Evolutionary conservation across 148 eudicot species (phyloP).

Genomic region (Dianthus caryophyllus): DNA sequence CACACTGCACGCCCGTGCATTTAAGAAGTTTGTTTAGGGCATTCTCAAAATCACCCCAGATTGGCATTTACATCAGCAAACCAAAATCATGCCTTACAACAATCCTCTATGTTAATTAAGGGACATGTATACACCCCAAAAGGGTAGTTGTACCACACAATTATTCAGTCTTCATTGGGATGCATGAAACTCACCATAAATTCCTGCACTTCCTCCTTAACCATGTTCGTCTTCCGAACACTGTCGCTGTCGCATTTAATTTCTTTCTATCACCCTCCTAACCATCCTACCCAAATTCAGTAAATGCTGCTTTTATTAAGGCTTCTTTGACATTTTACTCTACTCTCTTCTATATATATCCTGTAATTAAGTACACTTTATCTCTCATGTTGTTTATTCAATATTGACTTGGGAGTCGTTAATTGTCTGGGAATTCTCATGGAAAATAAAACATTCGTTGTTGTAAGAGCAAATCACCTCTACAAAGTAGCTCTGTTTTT

Average conservation of each 20-base stretch:
- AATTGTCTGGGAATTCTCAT: constrained; percentile 15
- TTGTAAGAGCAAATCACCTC: not conserved
- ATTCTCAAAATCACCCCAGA: constrained; percentile 5
- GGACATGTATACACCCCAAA: constrained; percentile 13
- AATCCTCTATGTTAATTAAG: not conserved
- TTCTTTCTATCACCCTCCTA: constrained; percentile 16
- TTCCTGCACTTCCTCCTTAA: constrained; percentile 25
- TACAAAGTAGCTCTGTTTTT: constrained; percentile 9
- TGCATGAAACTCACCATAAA: constrained; percentile 25
- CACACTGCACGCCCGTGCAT: not conserved
- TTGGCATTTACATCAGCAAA: not conserved
- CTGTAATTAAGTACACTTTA: constrained; percentile 9
- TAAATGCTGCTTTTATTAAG: constrained; percentile 31
- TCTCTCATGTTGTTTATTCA: not conserved
- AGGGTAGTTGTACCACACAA: constrained; percentile 36
- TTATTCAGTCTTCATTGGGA: constrained; percentile 19
- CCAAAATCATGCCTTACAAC: constrained; percentile 22
- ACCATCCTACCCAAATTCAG: constrained; percentile 3
- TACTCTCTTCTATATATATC: not conserved
- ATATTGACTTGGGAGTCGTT: constrained; percentile 20
- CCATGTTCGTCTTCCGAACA: constrained; percentile 4
- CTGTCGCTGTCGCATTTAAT: constrained; percentile 1
- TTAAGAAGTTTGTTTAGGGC: not conserved
- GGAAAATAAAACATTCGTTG: constrained; percentile 19
- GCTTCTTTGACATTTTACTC: not conserved